Evolutionary conservation across 306 rosid species (phyloP).

Genomic region (Corylus heterophylla): DNA sequence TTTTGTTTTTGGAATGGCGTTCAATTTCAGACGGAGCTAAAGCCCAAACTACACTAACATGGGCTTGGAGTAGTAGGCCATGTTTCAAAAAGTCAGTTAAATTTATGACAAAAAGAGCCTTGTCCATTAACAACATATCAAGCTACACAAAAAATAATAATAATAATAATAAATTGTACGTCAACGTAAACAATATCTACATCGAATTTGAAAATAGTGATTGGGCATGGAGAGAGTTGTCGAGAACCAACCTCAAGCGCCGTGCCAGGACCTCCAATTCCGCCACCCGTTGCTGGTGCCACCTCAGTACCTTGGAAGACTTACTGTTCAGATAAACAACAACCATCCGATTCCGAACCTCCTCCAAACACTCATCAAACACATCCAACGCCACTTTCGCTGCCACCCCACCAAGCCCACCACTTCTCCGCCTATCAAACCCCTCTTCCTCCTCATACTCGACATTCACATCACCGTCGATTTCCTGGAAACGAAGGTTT

Average conservation of each 20-base stretch:
- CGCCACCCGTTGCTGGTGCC: slow-evolving; percentile 29
- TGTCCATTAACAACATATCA: no score
- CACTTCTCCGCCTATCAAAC: background rate
- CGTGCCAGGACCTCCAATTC: slow-evolving; percentile 31
- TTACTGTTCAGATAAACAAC: background rate
- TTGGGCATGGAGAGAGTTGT: slow-evolving; percentile 18
- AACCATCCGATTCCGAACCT: slow-evolving; percentile 15
- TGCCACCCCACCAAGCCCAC: slow-evolving; percentile 9
- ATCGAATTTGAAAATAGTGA: background rate
- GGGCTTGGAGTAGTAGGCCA: no score
- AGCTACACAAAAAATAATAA: no score
- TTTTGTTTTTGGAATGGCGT: no score
- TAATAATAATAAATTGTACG: no score
- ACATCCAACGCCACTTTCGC: slow-evolving; percentile 33
- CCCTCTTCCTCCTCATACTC: background rate
- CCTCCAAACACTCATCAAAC: slow-evolving; percentile 37
- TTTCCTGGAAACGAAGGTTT: background rate
- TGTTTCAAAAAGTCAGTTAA: no score
- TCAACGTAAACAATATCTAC: no score
- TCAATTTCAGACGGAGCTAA: no score
- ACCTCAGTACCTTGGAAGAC: slow-evolving; percentile 19
- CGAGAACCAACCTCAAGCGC: slow-evolving; percentile 36
- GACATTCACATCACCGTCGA: background rate
- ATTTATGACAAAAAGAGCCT: no score
- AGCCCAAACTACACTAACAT: no score